Conservation (phyloP, 305 asterid genomes). For the Fraxinus floribunda region DNA sequence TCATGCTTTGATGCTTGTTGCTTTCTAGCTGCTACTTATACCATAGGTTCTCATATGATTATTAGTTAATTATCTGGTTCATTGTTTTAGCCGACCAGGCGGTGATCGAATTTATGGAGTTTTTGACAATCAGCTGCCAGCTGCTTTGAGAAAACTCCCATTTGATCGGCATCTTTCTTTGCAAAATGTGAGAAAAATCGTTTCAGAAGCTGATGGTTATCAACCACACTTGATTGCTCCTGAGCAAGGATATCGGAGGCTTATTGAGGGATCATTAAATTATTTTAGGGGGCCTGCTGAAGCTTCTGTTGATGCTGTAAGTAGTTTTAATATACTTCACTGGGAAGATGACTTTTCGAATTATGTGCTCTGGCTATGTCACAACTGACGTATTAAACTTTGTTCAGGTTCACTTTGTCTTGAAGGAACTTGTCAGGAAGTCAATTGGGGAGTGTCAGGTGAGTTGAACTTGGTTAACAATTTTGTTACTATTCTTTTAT, state of each 20-base stretch:
- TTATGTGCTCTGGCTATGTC: neutral
- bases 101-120: slow-evolving; percentile 94
- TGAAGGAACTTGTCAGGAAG: slow-evolving; percentile 93
- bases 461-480: slow-evolving; percentile 23
- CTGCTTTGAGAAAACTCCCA: slow-evolving; percentile 86
- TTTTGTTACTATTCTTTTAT: slow-evolving; percentile 9
- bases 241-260: slow-evolving; percentile 95
- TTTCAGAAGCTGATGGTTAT: slow-evolving; percentile 97
- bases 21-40: neutral
- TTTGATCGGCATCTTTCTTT: slow-evolving; percentile 85
- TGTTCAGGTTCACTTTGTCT: slow-evolving; percentile 80
- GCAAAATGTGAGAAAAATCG: slow-evolving; percentile 77
- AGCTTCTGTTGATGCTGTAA: slow-evolving; percentile 95
- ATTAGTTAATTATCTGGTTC: slow-evolving; percentile 28
- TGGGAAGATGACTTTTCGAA: slow-evolving; percentile 12
- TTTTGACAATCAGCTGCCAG: slow-evolving; percentile 95
- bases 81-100: slow-evolving; percentile 73
- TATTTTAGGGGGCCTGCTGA: slow-evolving; percentile 96
- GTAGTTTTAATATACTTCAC: slow-evolving; percentile 29
- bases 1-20: neutral
- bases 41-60: neutral
- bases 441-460: slow-evolving; percentile 93
- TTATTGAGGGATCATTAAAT: slow-evolving; percentile 83
- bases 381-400: slow-evolving; percentile 23
- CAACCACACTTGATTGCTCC: slow-evolving; percentile 99